phyloP scores from a whole-genome alignment of 2,329 filamentous ascomycete genomes.

The Arachnopeziza araneosa region DNA sequence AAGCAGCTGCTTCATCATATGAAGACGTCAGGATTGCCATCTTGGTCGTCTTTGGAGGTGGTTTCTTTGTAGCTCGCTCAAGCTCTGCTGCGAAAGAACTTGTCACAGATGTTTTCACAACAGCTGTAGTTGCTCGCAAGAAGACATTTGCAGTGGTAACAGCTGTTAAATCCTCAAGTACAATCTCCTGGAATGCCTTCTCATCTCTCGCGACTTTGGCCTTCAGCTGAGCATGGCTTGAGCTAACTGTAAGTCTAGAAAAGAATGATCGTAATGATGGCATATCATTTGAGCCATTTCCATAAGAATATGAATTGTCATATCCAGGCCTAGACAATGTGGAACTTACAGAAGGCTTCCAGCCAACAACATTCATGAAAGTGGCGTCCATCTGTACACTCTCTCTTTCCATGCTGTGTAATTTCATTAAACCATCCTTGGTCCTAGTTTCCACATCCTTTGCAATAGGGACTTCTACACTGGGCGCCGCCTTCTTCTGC shows the following conservation, averaged over 20 bases:
- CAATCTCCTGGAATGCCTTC: constrained; percentile 52
- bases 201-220: constrained; percentile 59
- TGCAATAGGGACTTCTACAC: constrained; percentile 66
- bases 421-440: constrained; percentile 82
- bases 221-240: constrained; percentile 44
- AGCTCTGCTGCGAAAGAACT: constrained; percentile 74
- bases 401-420: constrained; percentile 73
- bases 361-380: constrained; percentile 83
- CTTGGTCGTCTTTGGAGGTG: constrained; percentile 80
- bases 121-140: constrained; percentile 78
- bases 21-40: constrained; percentile 87
- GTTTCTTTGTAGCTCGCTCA: constrained; percentile 94
- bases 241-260: constrained; percentile 60
- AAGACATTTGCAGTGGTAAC: constrained; percentile 76
- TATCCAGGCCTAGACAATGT: constrained; percentile 23
- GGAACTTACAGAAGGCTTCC: constrained; percentile 58
- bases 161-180: constrained; percentile 66
- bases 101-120: constrained; percentile 70
- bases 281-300: constrained; percentile 42
- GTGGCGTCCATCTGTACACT: constrained; percentile 87
- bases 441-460: constrained; percentile 76
- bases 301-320: constrained; percentile 34
- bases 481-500: constrained; percentile 79
- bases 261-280: constrained; percentile 75
- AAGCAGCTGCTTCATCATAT: constrained; percentile 71